phyloP scores from a whole-genome alignment of 75 land plant species.

The Chamaecyparis obtusa region DNA sequence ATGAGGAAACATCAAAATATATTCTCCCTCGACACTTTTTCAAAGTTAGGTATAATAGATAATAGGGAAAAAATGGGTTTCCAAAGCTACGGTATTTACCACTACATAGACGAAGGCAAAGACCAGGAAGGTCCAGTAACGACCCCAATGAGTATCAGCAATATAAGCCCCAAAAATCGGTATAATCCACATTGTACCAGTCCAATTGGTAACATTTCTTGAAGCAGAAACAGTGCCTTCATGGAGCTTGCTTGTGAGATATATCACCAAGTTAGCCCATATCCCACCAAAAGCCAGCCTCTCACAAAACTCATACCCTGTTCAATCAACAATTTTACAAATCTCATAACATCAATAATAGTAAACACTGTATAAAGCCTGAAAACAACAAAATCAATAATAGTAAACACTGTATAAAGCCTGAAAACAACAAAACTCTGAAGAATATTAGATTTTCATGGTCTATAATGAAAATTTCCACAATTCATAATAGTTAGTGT shows the following conservation, averaged over 20 bases:
- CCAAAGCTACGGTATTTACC: conserved; percentile 12
- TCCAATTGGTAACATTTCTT: conserved; percentile 42
- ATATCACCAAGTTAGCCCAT: conserved; percentile 28
- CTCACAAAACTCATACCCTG: conserved; percentile 42
- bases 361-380: not conserved
- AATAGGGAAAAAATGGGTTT: not conserved
- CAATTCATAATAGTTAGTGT: too few relatives aligned
- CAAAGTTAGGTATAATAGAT: too few relatives aligned
- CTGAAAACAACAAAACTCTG: not conserved
- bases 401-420: not conserved
- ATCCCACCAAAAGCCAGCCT: conserved; percentile 43
- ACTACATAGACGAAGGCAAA: conserved; percentile 31
- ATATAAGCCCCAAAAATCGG: conserved; percentile 42
- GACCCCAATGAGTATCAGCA: conserved; percentile 39
- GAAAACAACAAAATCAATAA: not conserved
- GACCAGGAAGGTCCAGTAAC: conserved; percentile 36
- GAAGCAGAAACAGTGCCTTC: conserved; percentile 28
- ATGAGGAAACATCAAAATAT: too few relatives aligned
- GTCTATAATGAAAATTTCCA: too few relatives aligned
- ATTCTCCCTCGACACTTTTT: too few relatives aligned
- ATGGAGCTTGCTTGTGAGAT: conserved; percentile 23
- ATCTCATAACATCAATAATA: not conserved
- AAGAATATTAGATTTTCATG: too few relatives aligned
- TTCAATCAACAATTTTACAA: not conserved
- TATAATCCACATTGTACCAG: conserved; percentile 31